Evolutionary conservation across 495 filamentous ascomycete species (phyloP).

Genomic region (Usnea hakonensis): DNA sequence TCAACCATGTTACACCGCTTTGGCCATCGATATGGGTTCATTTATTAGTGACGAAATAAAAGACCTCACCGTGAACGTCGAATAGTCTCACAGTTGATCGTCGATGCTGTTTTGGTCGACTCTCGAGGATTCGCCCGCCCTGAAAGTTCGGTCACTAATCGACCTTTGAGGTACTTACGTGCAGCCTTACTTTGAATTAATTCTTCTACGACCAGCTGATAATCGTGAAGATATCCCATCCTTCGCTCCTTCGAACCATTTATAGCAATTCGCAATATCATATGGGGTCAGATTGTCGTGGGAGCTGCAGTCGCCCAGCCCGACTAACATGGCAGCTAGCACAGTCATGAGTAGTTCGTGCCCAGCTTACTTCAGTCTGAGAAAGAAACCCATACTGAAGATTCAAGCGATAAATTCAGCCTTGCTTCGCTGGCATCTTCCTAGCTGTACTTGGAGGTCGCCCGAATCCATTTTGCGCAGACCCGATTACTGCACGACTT

Average conservation of each 20-base stretch:
- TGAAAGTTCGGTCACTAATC: not conserved
- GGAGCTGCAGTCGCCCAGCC: not conserved
- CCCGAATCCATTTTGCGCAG: not conserved
- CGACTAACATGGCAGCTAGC: not conserved
- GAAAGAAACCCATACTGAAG: not conserved
- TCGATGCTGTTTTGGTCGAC: not conserved
- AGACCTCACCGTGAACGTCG: not conserved
- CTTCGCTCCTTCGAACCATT: not conserved
- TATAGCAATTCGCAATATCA: not conserved
- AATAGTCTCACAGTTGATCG: not conserved
- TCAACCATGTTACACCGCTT: not conserved
- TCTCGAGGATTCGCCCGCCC: not conserved
- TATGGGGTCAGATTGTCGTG: not conserved
- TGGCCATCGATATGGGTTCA: not conserved
- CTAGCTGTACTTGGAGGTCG: not conserved
- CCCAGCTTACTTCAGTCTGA: not conserved
- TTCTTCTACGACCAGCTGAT: not conserved
- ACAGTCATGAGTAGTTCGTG: not conserved
- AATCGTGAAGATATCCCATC: not conserved
- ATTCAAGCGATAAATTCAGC: not conserved
- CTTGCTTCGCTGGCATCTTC: not conserved
- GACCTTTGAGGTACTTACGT: not conserved
- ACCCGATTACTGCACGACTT: no score
- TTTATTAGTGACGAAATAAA: not conserved
- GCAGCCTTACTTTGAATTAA: not conserved